These are phyloP conservation scores for Nectriaceae sp. DNA, from an alignment of 2,329 filamentous ascomycete species.

Conservation along the genomic window DNA sequence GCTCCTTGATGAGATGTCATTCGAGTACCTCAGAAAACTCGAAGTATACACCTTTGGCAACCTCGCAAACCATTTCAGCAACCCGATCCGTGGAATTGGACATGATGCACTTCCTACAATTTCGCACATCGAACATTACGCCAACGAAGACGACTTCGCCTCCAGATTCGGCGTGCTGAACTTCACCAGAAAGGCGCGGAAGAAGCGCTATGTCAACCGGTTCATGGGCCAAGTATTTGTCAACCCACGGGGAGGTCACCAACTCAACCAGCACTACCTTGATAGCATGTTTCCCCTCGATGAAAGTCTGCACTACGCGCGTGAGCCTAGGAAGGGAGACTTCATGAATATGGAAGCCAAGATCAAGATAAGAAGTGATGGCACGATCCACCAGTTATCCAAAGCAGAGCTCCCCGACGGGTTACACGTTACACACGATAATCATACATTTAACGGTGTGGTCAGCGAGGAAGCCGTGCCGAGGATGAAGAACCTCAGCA, in stretches of 20 bases:
- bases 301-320: neutral
- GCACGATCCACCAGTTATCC: too few relatives aligned
- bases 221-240: constrained; percentile 18
- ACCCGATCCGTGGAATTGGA: constrained; percentile 8
- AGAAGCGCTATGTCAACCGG: constrained; percentile 12
- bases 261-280: constrained; percentile 21
- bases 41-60: constrained; percentile 19
- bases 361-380: too few relatives aligned
- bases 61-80: constrained; percentile 19
- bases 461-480: too few relatives aligned
- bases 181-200: constrained; percentile 4
- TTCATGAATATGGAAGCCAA: constrained; percentile 11
- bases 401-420: too few relatives aligned
- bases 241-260: constrained; percentile 14
- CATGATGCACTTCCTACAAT: constrained; percentile 1
- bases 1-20: constrained; percentile 17
- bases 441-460: too few relatives aligned
- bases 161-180: constrained; percentile 12
- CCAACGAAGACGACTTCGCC: constrained; percentile 13
- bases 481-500: too few relatives aligned
- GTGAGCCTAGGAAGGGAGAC: neutral
- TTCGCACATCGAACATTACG: constrained; percentile 16
- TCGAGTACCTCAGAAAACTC: constrained; percentile 13
- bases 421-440: too few relatives aligned
- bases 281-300: constrained; percentile 14